A percentile compares a stretch with the other conserved stretches of the same genome.
Evolutionary conservation across 2,329 filamentous ascomycete genomes (phyloP).

Genomic region (Trichophyton benhamiae): DNA sequence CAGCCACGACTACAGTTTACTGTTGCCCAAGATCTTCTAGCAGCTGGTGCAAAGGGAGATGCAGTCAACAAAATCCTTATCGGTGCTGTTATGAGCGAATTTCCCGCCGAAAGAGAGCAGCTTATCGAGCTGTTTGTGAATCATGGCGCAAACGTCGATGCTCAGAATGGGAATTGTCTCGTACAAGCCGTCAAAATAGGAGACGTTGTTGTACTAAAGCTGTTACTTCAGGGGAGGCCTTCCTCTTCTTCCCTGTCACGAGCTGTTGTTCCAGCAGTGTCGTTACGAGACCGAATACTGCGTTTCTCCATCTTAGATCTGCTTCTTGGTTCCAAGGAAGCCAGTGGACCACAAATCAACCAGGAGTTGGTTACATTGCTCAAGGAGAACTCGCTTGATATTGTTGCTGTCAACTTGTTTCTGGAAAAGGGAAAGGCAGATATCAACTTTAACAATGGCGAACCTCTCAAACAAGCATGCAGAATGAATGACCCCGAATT

Average conservation of each 20-base stretch:
- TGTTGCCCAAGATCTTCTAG: constrained; percentile 9
- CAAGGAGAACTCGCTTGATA: constrained; percentile 12
- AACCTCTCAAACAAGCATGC: constrained; percentile 10
- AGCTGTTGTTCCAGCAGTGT: constrained; percentile 10
- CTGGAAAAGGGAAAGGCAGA: constrained; percentile 14
- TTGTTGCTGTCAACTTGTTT: constrained; percentile 11
- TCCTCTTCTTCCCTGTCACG: constrained; percentile 11
- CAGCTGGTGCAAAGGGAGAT: constrained; percentile 13
- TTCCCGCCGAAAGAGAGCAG: constrained; percentile 8
- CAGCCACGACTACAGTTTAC: constrained; percentile 7
- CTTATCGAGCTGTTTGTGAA: constrained; percentile 13
- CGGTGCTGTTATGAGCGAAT: constrained; percentile 6
- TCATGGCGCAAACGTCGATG: constrained; percentile 13
- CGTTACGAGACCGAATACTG: constrained; percentile 8
- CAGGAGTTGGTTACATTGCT: constrained; percentile 10
- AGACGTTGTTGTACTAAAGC: constrained; percentile 10
- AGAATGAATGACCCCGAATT: constrained; percentile 9
- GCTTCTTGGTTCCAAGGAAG: constrained; percentile 11
- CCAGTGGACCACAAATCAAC: constrained; percentile 11
- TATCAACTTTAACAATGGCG: constrained; percentile 12
- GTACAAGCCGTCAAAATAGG: constrained; percentile 10
- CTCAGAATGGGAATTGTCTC: constrained; percentile 12
- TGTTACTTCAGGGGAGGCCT: constrained; percentile 13
- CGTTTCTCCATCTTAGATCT: constrained; percentile 13
- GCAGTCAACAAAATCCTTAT: constrained; percentile 9